Conservation (phyloP, 2,329 filamentous ascomycete species). For the Coniochaeta prunicola region DNA sequence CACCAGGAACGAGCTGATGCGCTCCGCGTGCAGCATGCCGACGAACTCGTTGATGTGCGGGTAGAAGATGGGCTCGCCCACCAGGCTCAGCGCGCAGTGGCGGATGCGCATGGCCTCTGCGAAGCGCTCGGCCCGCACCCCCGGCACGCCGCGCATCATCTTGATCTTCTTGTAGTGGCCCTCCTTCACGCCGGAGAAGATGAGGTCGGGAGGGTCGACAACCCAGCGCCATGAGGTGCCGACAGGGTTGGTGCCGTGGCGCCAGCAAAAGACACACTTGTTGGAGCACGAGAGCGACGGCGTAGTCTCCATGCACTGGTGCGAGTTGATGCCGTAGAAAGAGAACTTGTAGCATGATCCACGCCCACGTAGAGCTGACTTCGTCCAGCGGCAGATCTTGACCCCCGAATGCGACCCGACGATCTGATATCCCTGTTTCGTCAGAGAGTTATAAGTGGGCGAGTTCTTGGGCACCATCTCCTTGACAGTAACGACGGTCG, state of each 20-base stretch:
- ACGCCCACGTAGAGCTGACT: conserved; percentile 85
- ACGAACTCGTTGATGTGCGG: conserved; percentile 94
- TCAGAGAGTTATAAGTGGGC: conserved; percentile 80
- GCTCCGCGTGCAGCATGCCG: conserved; percentile 72
- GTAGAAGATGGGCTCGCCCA: conserved; percentile 98
- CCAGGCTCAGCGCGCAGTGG: conserved; percentile 85
- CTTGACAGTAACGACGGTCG: conserved; percentile 48
- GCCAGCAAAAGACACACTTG: conserved; percentile 99
- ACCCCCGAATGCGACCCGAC: conserved; percentile 93
- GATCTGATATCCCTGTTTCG: conserved; percentile 94
- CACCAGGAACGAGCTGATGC: conserved; percentile 89
- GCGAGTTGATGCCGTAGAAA: conserved; percentile 93
- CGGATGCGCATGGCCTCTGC: conserved; percentile 87
- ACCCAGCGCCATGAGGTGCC: conserved; percentile 97
- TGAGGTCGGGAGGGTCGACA: conserved; percentile 81
- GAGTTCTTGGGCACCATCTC: conserved; percentile 93
- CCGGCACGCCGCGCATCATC: conserved; percentile 89
- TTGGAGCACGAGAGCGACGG: conserved; percentile 94
- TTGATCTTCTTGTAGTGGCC: conserved; percentile 97
- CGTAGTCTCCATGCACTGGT: conserved; percentile 97
- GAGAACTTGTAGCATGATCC: conserved; percentile 97
- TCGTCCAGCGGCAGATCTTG: conserved; percentile 98
- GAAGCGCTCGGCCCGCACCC: conserved; percentile 85
- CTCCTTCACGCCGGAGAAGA: conserved; percentile 84
- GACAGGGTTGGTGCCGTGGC: conserved; percentile 94